A percentile compares a stretch with the other conserved stretches of the same genome.
phyloP scores from a whole-genome alignment of 2,329 filamentous ascomycete genomes.

The Curvularia lunata region DNA sequence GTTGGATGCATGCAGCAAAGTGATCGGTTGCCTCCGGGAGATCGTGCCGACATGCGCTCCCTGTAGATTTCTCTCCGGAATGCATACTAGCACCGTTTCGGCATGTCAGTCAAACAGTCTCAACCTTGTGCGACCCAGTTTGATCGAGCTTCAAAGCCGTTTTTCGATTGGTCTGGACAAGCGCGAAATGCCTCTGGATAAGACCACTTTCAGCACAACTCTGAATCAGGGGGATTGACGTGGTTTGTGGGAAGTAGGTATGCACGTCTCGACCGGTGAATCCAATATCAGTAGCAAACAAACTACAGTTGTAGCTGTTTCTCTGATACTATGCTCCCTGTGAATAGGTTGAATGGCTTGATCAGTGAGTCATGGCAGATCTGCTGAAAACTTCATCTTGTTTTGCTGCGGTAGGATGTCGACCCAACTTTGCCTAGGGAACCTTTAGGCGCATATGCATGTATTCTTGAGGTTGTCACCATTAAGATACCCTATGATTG shows the following conservation, averaged over 20 bases:
- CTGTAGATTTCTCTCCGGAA: conserved; percentile 29
- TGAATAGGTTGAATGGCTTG: not conserved
- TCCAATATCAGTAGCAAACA: conserved; percentile 19
- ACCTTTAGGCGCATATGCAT: not conserved
- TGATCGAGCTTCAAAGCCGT: conserved; percentile 19
- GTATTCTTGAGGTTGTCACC: conserved; percentile 3
- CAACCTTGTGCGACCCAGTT: conserved; percentile 35
- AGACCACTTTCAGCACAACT: conserved; percentile 11
- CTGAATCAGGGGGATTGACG: conserved; percentile 20
- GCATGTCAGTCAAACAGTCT: conserved; percentile 36
- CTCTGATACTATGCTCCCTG: not conserved
- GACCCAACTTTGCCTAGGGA: conserved; percentile 1
- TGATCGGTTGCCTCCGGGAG: conserved; percentile 44
- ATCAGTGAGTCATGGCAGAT: not conserved
- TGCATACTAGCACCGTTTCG: conserved; percentile 33
- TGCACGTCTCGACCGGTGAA: conserved; percentile 25
- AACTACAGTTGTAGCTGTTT: conserved; percentile 1
- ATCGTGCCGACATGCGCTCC: conserved; percentile 31
- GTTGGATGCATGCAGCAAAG: conserved; percentile 43
- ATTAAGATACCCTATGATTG: conserved; percentile 1
- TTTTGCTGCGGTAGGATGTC: not conserved
- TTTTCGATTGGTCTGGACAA: conserved; percentile 27
- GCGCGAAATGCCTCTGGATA: conserved; percentile 18
- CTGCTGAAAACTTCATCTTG: conserved; percentile 1
- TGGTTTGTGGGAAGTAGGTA: conserved; percentile 22